Evolutionary conservation across 2,329 filamentous ascomycete genomes (phyloP), one percentile per base, ranked within the genome.

Genomic region (Penicillium vulpinum): DNA sequence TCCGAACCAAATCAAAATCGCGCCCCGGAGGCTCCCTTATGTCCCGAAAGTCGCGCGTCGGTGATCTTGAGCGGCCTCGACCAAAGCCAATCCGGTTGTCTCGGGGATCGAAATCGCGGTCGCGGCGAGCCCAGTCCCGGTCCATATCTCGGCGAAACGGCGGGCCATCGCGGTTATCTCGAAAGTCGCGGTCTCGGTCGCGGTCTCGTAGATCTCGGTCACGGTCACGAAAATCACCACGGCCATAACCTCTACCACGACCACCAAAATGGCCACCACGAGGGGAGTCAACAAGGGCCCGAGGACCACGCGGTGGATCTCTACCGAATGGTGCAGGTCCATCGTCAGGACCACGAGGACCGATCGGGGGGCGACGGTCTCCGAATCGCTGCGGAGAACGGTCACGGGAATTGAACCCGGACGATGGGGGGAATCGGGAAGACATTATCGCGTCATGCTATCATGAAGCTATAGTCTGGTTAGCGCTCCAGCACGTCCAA

Each of bases 261-360:
- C 74, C 72, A 59, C 70, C 67, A 57, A 75, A 73, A 21, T 68
- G 63, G 22, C 70, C 67, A 31, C 86, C 86, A 61, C 82, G 84
- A n/a, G 85, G 83, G 29, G 84, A 77, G 59, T 93, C 90, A 58
- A 89, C 83, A 56, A 92, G 78, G 4, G 89, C 90, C 73, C 92
- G 91, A 11, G 92, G 91, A 0, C 90, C 92, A 54, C 91, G 84
- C 3, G 92, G 92, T 2, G 90, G 88, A 61, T 95, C 90, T 62
- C 88, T 83, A 13, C 82, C 80, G 72, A 70, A 82, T 62, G 64
- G 81, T 70, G 65, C 86, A 62, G 86, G 81, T 64, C 82, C 74
- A 63, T 82, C 83, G 59, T 90, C 90, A n/a, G 80, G 77, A 28
- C 73, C 74, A 51, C 77, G 73, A 60, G 74, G 78, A 51, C 73